These are phyloP conservation scores for Auriculariales sp. DNA, from an alignment of 768 basidiomycete genomes.

Conservation along the genomic window DNA sequence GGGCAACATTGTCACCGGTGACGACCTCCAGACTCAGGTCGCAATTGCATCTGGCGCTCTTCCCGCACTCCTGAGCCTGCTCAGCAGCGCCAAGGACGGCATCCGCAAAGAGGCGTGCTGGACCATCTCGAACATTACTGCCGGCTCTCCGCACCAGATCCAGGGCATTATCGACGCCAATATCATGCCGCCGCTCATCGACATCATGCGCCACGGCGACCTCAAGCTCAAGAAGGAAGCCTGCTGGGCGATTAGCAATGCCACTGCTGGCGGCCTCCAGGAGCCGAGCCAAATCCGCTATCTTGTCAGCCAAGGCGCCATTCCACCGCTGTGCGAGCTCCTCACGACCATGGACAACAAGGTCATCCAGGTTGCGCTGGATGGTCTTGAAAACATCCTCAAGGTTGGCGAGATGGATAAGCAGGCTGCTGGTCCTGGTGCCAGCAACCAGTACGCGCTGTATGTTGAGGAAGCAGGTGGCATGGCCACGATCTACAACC, in stretches of 20 bases:
- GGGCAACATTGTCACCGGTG: conserved; percentile 98
- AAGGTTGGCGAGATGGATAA: conserved; percentile 97
- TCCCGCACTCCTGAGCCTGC: conserved; percentile 79
- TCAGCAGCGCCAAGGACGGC: conserved; percentile 95
- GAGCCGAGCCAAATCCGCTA: conserved; percentile 96
- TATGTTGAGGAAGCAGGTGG: conserved; percentile 97
- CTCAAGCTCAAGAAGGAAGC: conserved; percentile 99
- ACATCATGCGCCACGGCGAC: conserved; percentile 93
- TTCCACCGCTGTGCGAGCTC: conserved; percentile 95
- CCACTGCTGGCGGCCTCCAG: conserved; percentile 92
- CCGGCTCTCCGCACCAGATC: conserved; percentile 92
- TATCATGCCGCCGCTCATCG: conserved; percentile 93
- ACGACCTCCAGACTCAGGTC: conserved; percentile 98
- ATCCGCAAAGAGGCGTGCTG: conserved; percentile 98
- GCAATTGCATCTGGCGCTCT: conserved; percentile 97
- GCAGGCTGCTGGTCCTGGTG: conserved; percentile 63
- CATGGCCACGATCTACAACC: conserved; percentile 97
- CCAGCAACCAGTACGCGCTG: conserved; percentile 81
- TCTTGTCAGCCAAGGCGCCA: conserved; percentile 93
- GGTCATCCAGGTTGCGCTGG: conserved; percentile 95
- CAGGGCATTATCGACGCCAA: conserved; percentile 82
- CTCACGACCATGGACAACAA: conserved; percentile 99
- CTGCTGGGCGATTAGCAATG: conserved; percentile 99
- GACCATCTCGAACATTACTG: conserved; percentile 99
- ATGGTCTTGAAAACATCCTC: conserved; percentile 95